phyloP scores from a whole-genome alignment of 192 early-diverging fungal genomes.

The Coemansia asiatica region DNA sequence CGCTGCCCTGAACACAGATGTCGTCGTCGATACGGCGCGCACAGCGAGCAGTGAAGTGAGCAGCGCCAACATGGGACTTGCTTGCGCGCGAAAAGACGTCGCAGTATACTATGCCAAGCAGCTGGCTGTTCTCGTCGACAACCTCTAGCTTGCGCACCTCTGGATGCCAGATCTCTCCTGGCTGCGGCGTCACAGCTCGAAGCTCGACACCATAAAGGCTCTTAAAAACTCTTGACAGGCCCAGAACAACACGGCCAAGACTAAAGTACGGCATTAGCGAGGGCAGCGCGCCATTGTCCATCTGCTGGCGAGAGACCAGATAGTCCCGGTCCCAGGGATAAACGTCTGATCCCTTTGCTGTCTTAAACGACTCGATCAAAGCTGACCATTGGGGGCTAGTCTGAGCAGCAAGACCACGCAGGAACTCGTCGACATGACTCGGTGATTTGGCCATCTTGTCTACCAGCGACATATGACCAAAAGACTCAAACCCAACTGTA shows the following conservation, averaged over 20 bases:
- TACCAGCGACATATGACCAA: slow-evolving; percentile 78
- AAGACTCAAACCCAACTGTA: slow-evolving; percentile 76
- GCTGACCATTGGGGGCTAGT: slow-evolving; percentile 59
- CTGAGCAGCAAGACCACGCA: slow-evolving; percentile 65
- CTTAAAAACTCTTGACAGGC: slow-evolving; percentile 81
- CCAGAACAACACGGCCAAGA: slow-evolving; percentile 84
- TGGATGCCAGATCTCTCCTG: slow-evolving; percentile 89
- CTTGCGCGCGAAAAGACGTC: slow-evolving; percentile 81
- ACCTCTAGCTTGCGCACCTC: slow-evolving; percentile 91
- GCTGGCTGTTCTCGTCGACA: slow-evolving; percentile 82
- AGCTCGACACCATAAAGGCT: slow-evolving; percentile 86
- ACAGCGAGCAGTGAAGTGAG: slow-evolving; percentile 94
- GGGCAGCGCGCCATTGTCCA: slow-evolving; percentile 41
- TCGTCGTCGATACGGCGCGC: slow-evolving; percentile 87
- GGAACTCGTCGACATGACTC: slow-evolving; percentile 81
- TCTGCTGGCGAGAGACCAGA: slow-evolving; percentile 59
- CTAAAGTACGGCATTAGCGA: slow-evolving; percentile 76
- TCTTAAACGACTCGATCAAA: slow-evolving; percentile 55
- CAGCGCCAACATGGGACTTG: slow-evolving; percentile 78
- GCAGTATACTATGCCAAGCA: slow-evolving; percentile 90
- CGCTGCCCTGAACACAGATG: slow-evolving; percentile 16
- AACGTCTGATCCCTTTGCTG: slow-evolving; percentile 16
- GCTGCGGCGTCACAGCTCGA: slow-evolving; percentile 62
- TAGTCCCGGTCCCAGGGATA: slow-evolving; percentile 85
- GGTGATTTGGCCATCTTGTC: slow-evolving; percentile 94